These are phyloP conservation scores for Geotrichum australiense DNA, from an alignment of 1,139 yeast species.

Conservation along the genomic window DNA sequence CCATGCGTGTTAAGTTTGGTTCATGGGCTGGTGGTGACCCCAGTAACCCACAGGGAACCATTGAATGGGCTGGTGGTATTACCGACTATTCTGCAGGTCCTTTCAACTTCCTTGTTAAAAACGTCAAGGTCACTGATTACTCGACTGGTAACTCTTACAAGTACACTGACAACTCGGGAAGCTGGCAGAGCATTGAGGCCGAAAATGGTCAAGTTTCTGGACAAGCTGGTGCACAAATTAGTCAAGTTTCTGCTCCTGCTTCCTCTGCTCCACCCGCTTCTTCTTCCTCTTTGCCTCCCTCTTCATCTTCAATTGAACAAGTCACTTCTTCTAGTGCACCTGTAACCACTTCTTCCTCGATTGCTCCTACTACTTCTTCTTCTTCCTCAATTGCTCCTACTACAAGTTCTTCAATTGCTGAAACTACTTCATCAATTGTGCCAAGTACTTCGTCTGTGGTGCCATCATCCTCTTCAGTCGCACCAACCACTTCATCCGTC, in stretches of 20 bases:
- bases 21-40: conserved; percentile 82
- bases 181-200: conserved; percentile 62
- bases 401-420: too few species aligned
- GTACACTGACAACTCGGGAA: conserved; percentile 59
- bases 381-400: conserved; percentile 13
- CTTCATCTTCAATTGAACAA: conserved; percentile 17
- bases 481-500: conserved; percentile 30
- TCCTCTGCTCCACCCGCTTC: neutral
- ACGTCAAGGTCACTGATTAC: conserved; percentile 63
- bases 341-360: conserved; percentile 16
- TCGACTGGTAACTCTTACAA: conserved; percentile 67
- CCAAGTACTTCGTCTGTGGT: conserved; percentile 19
- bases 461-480: conserved; percentile 28
- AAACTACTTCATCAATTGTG: conserved; percentile 24
- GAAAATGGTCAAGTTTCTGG: conserved; percentile 59
- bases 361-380: conserved; percentile 13
- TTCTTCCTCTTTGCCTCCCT: too few species aligned
- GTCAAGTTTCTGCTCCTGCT: neutral
- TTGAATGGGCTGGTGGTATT: conserved; percentile 81
- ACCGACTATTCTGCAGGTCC: conserved; percentile 63
- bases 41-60: conserved; percentile 54
- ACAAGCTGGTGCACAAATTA: conserved; percentile 35
- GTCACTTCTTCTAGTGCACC: conserved; percentile 16
- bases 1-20: conserved; percentile 65
- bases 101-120: conserved; percentile 58